phyloP scores from a whole-genome alignment of 192 early-diverging fungal genomes.

The Oehlia diaphana region DNA sequence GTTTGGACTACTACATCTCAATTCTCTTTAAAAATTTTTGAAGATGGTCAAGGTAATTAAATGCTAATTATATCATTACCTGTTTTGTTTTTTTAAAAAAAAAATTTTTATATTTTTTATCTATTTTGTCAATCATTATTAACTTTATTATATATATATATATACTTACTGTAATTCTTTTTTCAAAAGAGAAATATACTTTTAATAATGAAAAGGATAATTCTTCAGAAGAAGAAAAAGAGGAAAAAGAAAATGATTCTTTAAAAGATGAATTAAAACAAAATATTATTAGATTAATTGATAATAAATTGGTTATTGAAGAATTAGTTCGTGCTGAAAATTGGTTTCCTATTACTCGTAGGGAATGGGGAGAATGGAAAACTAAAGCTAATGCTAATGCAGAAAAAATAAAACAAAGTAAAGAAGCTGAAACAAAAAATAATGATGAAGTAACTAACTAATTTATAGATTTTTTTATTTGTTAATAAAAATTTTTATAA shows the following conservation, averaged over 20 bases:
- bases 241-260: too few relatives aligned
- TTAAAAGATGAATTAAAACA: not conserved
- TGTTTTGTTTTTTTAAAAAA: too few relatives aligned
- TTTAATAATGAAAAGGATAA: not conserved
- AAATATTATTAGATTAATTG: constrained; percentile 21
- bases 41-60: constrained; percentile 20
- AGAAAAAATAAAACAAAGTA: not conserved
- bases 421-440: too few relatives aligned
- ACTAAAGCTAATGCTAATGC: not conserved
- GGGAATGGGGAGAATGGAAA: constrained; percentile 20
- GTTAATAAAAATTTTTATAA: too few relatives aligned
- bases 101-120: too few relatives aligned
- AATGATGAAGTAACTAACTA: too few relatives aligned
- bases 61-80: not conserved
- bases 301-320: constrained; percentile 10
- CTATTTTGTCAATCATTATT: not conserved
- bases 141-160: not conserved
- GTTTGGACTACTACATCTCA: constrained; percentile 10
- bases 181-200: not conserved
- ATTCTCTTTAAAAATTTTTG: constrained; percentile 16
- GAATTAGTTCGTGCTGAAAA: constrained; percentile 27
- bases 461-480: too few relatives aligned
- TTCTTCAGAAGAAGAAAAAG: too few relatives aligned
- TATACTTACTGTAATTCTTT: not conserved
- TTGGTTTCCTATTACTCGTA: constrained; percentile 20